phyloP scores from a whole-genome alignment of 176 grass and related monocot species.

The Eragrostis curvula region DNA sequence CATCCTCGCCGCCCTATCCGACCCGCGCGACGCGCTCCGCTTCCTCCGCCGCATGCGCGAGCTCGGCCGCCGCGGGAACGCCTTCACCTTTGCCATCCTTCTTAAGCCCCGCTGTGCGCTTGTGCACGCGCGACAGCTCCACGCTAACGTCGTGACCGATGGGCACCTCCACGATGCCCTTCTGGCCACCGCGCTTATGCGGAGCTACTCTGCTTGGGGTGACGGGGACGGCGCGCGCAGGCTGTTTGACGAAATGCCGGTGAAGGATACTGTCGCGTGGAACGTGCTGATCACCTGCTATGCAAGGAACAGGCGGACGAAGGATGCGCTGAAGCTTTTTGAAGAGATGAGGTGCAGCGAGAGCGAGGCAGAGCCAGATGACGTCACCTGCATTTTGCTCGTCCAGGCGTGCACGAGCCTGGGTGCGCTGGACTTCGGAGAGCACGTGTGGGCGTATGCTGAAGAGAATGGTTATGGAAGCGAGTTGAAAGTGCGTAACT shows the following conservation, averaged over 20 bases:
- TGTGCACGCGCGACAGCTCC: conserved; percentile 50
- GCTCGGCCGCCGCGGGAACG: conserved; percentile 63
- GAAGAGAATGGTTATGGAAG: conserved; percentile 39
- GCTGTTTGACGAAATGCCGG: conserved; percentile 63
- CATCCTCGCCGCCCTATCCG: conserved; percentile 47
- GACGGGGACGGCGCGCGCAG: conserved; percentile 20
- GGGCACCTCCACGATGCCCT: conserved; percentile 49
- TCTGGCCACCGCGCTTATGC: conserved; percentile 47
- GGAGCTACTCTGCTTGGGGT: neutral
- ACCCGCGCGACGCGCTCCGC: conserved; percentile 24
- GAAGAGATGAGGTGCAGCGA: conserved; percentile 45
- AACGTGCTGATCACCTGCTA: conserved; percentile 69
- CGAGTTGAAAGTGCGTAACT: conserved; percentile 61
- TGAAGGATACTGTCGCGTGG: conserved; percentile 52
- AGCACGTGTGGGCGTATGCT: conserved; percentile 52
- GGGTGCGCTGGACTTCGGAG: conserved; percentile 57
- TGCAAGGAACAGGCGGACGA: conserved; percentile 30
- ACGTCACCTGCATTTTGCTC: conserved; percentile 66
- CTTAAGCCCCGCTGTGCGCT: conserved; percentile 44
- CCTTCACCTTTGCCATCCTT: conserved; percentile 67
- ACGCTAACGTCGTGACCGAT: conserved; percentile 45
- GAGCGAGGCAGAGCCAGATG: conserved; percentile 37
- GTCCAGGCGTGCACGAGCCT: conserved; percentile 66
- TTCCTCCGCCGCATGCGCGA: conserved; percentile 57
- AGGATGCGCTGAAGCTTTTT: conserved; percentile 54